Evolutionary conservation across 148 eudicot genomes (phyloP).

Genomic region (Oxyria digyna): DNA sequence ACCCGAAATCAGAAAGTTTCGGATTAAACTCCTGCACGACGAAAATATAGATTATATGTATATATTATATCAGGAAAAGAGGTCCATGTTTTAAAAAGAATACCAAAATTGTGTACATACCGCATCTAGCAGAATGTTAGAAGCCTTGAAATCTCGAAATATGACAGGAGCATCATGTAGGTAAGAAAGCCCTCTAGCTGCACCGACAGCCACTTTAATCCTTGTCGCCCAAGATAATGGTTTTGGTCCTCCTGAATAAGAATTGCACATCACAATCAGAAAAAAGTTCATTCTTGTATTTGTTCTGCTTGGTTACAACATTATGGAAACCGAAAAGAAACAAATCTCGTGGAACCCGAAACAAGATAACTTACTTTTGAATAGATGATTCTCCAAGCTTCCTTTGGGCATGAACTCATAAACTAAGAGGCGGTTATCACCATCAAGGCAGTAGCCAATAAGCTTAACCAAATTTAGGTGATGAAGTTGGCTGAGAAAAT

Average conservation of each 20-base stretch:
- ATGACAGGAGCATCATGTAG: constrained; percentile 53
- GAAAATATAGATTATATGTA: too few relatives aligned
- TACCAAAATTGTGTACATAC: constrained; percentile 17
- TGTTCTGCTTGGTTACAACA: not conserved
- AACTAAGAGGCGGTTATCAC: constrained; percentile 62
- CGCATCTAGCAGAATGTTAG: constrained; percentile 53
- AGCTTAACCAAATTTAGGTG: constrained; percentile 69
- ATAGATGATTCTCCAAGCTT: constrained; percentile 77
- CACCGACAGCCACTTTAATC: constrained; percentile 69
- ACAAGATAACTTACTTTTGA: constrained; percentile 42
- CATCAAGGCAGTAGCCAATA: constrained; percentile 66
- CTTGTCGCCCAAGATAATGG: constrained; percentile 71
- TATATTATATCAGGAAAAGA: not conserved
- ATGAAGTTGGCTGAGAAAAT: constrained; percentile 57
- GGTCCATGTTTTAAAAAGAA: not conserved
- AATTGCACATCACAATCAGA: not conserved
- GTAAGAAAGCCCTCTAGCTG: constrained; percentile 64
- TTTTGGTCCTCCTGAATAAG: constrained; percentile 45
- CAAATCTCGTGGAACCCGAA: not conserved
- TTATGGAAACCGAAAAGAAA: not conserved
- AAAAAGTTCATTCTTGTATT: not conserved
- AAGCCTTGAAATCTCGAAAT: constrained; percentile 60
- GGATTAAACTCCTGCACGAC: constrained; percentile 44
- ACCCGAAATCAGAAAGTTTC: constrained; percentile 56
- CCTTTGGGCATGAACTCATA: constrained; percentile 82